A percentile compares a stretch with the other conserved stretches of the same genome.
Evolutionary conservation across 768 basidiomycete genomes (phyloP).

Genomic region (Pulveroboletus sp.): DNA sequence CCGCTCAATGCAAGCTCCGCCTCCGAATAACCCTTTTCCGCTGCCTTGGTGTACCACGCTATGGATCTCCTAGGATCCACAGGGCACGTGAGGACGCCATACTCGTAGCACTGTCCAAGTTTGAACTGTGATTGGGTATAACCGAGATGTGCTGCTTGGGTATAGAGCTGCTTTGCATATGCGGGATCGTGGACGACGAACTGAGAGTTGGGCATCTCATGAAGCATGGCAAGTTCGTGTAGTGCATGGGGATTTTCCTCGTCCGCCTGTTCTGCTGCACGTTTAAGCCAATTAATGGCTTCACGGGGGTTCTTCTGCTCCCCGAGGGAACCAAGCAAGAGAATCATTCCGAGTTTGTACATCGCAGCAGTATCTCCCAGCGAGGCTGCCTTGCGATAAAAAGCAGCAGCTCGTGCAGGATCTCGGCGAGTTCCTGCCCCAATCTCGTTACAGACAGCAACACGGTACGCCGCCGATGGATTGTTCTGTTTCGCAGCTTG

Average conservation of each 20-base stretch:
- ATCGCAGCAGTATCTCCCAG: conserved; percentile 96
- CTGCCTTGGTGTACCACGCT: conserved; percentile 98
- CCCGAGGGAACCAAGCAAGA: conserved; percentile 77
- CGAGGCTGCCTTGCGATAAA: conserved; percentile 95
- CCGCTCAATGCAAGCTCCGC: conserved; percentile 95
- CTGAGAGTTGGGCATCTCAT: conserved; percentile 64
- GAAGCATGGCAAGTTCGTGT: conserved; percentile 87
- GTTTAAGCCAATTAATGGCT: conserved; percentile 89
- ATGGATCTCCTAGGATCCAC: conserved; percentile 93
- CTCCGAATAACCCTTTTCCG: conserved; percentile 92
- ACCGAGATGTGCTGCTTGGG: conserved; percentile 87
- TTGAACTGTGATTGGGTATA: conserved; percentile 94
- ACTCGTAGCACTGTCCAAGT: conserved; percentile 93
- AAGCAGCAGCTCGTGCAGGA: conserved; percentile 82
- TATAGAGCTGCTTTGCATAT: conserved; percentile 81
- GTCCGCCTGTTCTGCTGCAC: conserved; percentile 96
- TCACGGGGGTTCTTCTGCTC: conserved; percentile 86
- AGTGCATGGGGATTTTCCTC: conserved; percentile 97
- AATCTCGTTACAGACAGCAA: conserved; percentile 98
- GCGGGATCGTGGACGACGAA: conserved; percentile 75
- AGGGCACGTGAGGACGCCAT: conserved; percentile 81
- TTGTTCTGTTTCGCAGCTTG: conserved; percentile 98
- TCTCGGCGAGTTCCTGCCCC: conserved; percentile 93
- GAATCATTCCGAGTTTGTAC: conserved; percentile 99
- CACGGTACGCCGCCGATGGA: conserved; percentile 89